These are phyloP conservation scores for Plasmodium malariae DNA, from an alignment of 169 alveolate species.

Conservation along the genomic window DNA sequence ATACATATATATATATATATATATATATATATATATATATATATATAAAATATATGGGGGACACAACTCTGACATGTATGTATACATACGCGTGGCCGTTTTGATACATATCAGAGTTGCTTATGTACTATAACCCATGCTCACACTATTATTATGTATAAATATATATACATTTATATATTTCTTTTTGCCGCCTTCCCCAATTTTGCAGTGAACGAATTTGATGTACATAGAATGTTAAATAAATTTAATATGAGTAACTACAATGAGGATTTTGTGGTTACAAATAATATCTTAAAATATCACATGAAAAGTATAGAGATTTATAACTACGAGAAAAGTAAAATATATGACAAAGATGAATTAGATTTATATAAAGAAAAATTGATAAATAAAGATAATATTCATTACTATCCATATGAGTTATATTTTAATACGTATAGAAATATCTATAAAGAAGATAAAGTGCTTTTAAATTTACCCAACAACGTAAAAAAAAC, in stretches of 20 bases:
- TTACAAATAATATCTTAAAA: conserved; percentile 65
- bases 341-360: conserved; percentile 64
- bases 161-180: conserved; percentile 3
- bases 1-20: too few species aligned
- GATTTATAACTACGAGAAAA: conserved; percentile 56
- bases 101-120: background rate
- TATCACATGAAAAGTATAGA: conserved; percentile 70
- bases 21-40: background rate
- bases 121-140: background rate
- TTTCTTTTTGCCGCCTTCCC: background rate
- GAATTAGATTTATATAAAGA: conserved; percentile 66
- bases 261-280: conserved; percentile 68
- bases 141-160: background rate
- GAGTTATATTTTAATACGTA: conserved; percentile 73
- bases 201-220: conserved; percentile 6
- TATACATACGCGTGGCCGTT: background rate
- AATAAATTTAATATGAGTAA: conserved; percentile 61
- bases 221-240: conserved; percentile 15
- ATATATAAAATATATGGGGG: background rate
- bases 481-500: conserved; percentile 42
- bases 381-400: conserved; percentile 39
- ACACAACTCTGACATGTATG: background rate
- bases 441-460: conserved; percentile 72
- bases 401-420: conserved; percentile 66
- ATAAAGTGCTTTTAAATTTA: conserved; percentile 55